Evolutionary conservation across 371 early-diverging fungal genomes (phyloP), one percentile per base, ranked within the genome.

Genomic region (Mucor circinelloides): DNA sequence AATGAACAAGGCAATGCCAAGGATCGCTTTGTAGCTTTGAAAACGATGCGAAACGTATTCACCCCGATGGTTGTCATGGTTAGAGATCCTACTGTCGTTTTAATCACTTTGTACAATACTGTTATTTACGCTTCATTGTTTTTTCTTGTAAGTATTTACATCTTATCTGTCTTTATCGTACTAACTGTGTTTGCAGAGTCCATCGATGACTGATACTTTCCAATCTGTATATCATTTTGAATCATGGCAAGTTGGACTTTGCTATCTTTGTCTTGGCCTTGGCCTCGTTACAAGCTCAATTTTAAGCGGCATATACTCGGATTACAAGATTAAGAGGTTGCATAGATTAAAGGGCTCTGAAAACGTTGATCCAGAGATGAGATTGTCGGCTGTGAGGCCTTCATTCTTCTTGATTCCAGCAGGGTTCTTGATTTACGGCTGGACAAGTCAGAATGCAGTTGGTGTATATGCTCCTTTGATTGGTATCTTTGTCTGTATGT

Each of bases 391-490:
- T 50, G 75, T 77, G 0, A 70, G 76, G 54, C 68, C 80, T 30
- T 84, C 82, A 6, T 80, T 80, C 48, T 42, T 81, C 5, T 62
- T 84, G 15, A 78, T 87, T 12, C 87, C 87, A 10, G 30, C 76
- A 3, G 87, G 87, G 1, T 71, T 81, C 0, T 74, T 87, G 1
- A 27, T 85, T 23, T 87, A 81, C 68, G 87, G 87, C 1, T 87
- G 84, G 83, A 73, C 78, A 28, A 73, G 81, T 9, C 58, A 76
- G 25, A 64, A 71, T 17, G 58, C 67, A 2, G 57, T 79, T 15
- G 75, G 68, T 30, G 72, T 81, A 7, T 84, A 80, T 54, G 78
- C 67, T 0, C 79, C 85, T 1, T 79, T 87, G 38, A 52, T 80
- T 19, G 87, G 83, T 1, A 81, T 85, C 60, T 78, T 76, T 34